Base-by-base conservation (phyloP, 345 rosid species). In the Stellera chamaejasme region DNA sequence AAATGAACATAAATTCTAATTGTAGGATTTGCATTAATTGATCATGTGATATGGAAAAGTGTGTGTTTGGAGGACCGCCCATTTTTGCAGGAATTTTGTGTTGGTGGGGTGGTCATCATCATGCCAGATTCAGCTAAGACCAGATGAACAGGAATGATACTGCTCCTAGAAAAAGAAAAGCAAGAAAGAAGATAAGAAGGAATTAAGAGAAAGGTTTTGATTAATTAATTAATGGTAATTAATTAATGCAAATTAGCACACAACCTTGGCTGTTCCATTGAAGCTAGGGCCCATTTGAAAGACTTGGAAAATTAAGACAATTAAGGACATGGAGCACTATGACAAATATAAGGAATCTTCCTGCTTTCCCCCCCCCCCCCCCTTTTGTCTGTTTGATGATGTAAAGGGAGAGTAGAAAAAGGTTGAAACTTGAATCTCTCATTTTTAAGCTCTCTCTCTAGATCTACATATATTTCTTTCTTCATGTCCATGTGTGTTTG, bases 281-380 rank as follows among this genome's bases (percentile, higher is more conserved):
- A 48, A n/a, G 19, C 26, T 63, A 27, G 60, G 47, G 26, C 10
- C 45, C 44, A 12, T 41, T 4, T 23, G 11, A 9, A 43, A 62
- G 43, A 55, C 10, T 43, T 60, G 54, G 19, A 63, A 69, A 64
- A 59, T 55, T 75, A 68, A 64, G 77, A 75, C 70, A 75, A n/a
- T n/a, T n/a, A n/a, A 68, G 61, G 68, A 54, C 55, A 60, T 39
- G 50, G 52, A 43, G 61, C 74, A 52, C 51, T 55, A 59, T 56
- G 76, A 79, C 75, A 82, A 68, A 70, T 62, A 65, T 69, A 60
- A 55, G 77, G 80, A 80, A 82, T 82, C 81, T 73, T 63, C 62
- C 60, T 23, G 11, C 50, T 50, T 49, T 14, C 47, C 10, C 11
- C 12, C 23, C 23, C 32, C 47, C 10, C 11, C 12, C 23, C 23